Evolutionary conservation across 768 basidiomycete genomes (phyloP).

Genomic region (Lentinula detonsa): DNA sequence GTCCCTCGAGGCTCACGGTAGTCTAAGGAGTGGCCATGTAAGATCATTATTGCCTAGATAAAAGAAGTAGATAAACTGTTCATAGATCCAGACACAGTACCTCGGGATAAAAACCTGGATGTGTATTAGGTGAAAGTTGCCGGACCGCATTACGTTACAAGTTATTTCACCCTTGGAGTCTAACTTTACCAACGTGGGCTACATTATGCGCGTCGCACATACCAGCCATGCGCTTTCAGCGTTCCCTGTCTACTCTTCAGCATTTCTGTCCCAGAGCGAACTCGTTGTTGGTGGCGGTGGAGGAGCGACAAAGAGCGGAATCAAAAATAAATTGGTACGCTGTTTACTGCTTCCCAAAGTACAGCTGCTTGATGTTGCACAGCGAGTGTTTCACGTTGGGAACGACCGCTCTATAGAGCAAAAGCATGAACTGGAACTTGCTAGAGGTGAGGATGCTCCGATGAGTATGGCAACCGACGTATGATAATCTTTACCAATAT

Average conservation of each 20-base stretch:
- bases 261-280: constrained; percentile 65
- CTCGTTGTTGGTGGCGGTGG: constrained; percentile 88
- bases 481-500: constrained; percentile 9
- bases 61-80: not conserved
- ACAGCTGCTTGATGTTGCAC: constrained; percentile 2
- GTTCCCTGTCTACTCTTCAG: constrained; percentile 87
- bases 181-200: not conserved
- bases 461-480: constrained; percentile 87
- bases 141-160: not conserved
- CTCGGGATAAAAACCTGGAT: not conserved
- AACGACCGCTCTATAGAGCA: constrained; percentile 47
- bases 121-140: not conserved
- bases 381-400: constrained; percentile 68
- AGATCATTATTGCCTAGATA: not conserved
- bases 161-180: not conserved
- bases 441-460: constrained; percentile 85
- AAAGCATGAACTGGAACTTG: constrained; percentile 68
- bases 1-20: not conserved
- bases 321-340: constrained; percentile 91
- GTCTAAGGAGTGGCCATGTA: not conserved
- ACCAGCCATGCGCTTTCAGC: constrained; percentile 66
- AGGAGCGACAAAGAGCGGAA: constrained; percentile 79
- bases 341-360: not conserved
- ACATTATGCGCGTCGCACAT: constrained; percentile 74
- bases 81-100: not conserved